These are phyloP conservation scores for Yamadazyma epiphylla DNA, from an alignment of 1,139 yeast species.

Conservation along the genomic window DNA sequence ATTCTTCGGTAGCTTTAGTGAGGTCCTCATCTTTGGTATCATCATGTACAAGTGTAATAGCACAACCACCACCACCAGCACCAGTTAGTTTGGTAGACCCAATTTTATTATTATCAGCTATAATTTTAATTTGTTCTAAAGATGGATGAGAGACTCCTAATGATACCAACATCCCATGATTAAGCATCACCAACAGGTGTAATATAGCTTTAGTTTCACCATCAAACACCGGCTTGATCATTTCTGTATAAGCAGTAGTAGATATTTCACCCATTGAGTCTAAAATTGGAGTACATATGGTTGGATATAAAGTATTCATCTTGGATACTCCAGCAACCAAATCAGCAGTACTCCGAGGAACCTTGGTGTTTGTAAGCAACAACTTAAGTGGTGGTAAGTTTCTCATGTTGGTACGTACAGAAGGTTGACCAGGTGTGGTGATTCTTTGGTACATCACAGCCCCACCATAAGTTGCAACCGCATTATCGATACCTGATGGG, in stretches of 20 bases:
- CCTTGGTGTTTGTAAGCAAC: constrained; percentile 76
- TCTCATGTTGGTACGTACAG: constrained; percentile 61
- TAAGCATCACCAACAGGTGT: constrained; percentile 68
- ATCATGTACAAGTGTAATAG: constrained; percentile 73
- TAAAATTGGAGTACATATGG: constrained; percentile 53
- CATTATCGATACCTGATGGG: constrained; percentile 96
- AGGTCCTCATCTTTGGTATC: constrained; percentile 29
- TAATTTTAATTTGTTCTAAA: constrained; percentile 65
- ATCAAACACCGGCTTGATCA: constrained; percentile 51
- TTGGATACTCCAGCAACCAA: constrained; percentile 75
- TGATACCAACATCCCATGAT: constrained; percentile 84
- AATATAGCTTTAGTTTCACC: constrained; percentile 42
- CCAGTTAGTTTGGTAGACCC: constrained; percentile 96
- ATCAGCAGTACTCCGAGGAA: constrained; percentile 83
- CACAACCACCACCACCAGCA: constrained; percentile 99
- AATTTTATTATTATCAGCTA: constrained; percentile 55
- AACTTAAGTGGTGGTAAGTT: constrained; percentile 74
- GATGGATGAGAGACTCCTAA: constrained; percentile 92
- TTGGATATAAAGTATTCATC: constrained; percentile 50
- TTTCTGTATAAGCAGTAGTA: constrained; percentile 60
- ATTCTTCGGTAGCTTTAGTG: constrained; percentile 33
- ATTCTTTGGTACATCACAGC: constrained; percentile 84
- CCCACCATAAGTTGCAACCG: constrained; percentile 95
- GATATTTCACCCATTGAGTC: constrained; percentile 71
- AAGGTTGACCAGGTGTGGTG: constrained; percentile 48